Base-by-base conservation (phyloP, 2,329 filamentous ascomycete species). In the Aspergillus floridensis region DNA sequence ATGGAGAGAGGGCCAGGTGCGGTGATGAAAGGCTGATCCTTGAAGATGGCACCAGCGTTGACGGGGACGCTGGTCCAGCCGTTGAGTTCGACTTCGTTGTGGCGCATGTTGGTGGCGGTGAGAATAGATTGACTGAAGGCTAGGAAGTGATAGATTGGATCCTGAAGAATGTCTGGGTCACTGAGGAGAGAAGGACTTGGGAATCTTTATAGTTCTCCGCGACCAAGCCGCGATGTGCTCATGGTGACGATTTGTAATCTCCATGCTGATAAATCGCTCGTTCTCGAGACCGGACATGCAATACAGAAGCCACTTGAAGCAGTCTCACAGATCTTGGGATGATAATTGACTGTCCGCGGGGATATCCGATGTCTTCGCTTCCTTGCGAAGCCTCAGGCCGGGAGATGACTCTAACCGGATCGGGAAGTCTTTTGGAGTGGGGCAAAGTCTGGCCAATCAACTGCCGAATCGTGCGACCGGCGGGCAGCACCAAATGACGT, bases 391-490 rank as follows among this genome's bases (percentile, higher is more conserved):
- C 35, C 41, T 11, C 32, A 41, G 21, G 50, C 41, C 11, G 12
- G 5, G 32, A 12, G 2, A 16, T 22, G 50, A 2, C 29, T 19
- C 21, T 52, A 38, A 29, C 51, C 26, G 14, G 6, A 24, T 53
- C 32, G 12, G 51, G 51, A n/a, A 53, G 35, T 53, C 11, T 21
- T 44, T 46, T 44, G 51, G 51, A 53, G 51, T 53, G 51, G 51
- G 50, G 38, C 16, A 2, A 6, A 7, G 3, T 1, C n/a, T 19
- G 38, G 16, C 38, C 38, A 44, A 44, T 19, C 14, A 35, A 14
- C 31, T 24, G 3, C 8, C 31, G 2, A 1, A 1, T 5, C 10
- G 4, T 35, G 26, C 16, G 49, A 35, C 31, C 29, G 29, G 31
- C 31, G 16, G 49, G 26, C 29, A 10, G 26, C 29, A 8, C 49